Evolutionary conservation across 1,284 basidiomycete genomes (phyloP).

Genomic region (Ustilago loliicola): DNA sequence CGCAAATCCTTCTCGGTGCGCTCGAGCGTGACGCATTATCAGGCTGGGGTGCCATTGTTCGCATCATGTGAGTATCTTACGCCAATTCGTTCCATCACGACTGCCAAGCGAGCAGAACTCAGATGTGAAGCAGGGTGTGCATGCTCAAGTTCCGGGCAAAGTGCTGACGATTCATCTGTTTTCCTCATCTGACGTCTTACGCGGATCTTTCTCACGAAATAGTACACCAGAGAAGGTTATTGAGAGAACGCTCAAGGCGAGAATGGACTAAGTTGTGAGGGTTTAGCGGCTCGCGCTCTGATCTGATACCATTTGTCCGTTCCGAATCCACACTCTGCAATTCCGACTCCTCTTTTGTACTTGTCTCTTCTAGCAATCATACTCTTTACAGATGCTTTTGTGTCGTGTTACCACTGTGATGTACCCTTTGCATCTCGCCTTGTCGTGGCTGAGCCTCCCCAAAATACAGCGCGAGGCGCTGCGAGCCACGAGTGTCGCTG

Average conservation of each 20-base stretch:
- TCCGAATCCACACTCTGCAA: not conserved
- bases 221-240: constrained; percentile 69
- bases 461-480: not conserved
- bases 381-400: not conserved
- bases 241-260: constrained; percentile 63
- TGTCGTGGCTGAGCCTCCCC: not conserved
- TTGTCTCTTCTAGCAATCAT: constrained; percentile 34
- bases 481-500: no score
- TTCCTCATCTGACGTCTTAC: not conserved
- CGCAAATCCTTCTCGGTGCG: constrained; percentile 93
- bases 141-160: not conserved
- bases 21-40: constrained; percentile 96
- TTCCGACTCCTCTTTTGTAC: constrained; percentile 27
- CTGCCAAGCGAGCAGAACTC: not conserved
- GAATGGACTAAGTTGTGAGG: constrained; percentile 81
- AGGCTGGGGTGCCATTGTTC: constrained; percentile 95
- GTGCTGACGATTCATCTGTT: not conserved
- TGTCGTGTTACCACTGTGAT: not conserved
- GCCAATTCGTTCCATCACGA: not conserved
- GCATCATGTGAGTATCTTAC: constrained; percentile 84
- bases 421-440: not conserved
- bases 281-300: not conserved
- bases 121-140: not conserved
- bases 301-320: not conserved
- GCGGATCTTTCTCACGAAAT: not conserved